phyloP scores from a whole-genome alignment of 2,329 filamentous ascomycete genomes.

The Botrytis medusae region DNA sequence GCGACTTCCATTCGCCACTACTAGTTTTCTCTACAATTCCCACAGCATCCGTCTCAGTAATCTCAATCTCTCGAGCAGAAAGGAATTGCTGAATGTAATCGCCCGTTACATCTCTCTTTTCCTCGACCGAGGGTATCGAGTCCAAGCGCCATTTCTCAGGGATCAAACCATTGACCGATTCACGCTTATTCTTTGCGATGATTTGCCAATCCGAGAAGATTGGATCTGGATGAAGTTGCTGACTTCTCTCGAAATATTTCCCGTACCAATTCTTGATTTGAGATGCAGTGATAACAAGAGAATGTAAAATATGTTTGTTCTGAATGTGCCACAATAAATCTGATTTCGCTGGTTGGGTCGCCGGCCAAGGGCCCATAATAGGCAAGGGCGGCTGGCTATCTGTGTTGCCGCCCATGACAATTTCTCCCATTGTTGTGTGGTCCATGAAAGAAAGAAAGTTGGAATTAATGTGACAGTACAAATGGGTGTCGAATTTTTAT shows the following conservation, averaged over 20 bases:
- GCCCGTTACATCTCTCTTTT: constrained; percentile 58
- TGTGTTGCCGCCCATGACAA: not conserved
- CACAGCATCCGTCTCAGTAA: constrained; percentile 60
- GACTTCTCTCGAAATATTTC: not conserved
- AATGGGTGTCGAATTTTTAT: not conserved
- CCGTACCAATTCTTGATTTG: constrained; percentile 7
- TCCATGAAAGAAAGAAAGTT: not conserved
- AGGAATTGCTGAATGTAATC: constrained; percentile 57
- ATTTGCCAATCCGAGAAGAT: constrained; percentile 47
- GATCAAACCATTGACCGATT: constrained; percentile 53
- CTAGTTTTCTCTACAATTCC: constrained; percentile 56
- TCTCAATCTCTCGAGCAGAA: constrained; percentile 53
- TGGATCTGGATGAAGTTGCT: not conserved
- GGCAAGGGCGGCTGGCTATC: constrained; percentile 1
- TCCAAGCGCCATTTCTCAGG: constrained; percentile 56
- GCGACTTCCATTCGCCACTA: constrained; percentile 55
- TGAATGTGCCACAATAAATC: not conserved
- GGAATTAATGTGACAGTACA: not conserved
- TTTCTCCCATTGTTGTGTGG: not conserved
- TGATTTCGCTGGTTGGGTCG: not conserved
- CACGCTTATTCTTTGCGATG: constrained; percentile 52
- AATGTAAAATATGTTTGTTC: constrained; percentile 11
- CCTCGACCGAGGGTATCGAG: constrained; percentile 40
- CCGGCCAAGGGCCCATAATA: not conserved
- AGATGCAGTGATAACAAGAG: not conserved